A percentile compares a stretch with the other conserved stretches of the same genome.
phyloP scores from a whole-genome alignment of 2,329 filamentous ascomycete species.

The Paraconiothyrium brasiliense region DNA sequence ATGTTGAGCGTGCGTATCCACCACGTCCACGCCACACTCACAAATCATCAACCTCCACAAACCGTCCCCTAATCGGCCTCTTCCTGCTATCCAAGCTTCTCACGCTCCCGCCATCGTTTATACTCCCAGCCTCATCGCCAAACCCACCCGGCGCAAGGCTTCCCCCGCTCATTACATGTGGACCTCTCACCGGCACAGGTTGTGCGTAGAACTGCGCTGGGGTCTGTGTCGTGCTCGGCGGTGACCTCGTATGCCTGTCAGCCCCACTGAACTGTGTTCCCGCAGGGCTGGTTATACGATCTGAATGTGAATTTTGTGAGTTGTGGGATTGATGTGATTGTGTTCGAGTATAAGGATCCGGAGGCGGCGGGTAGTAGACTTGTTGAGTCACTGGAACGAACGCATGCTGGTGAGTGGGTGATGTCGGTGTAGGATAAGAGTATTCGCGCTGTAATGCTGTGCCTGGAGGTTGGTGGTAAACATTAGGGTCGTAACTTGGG shows the following conservation, averaged over 20 bases:
- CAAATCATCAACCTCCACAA: constrained; percentile 30
- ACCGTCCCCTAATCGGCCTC: constrained; percentile 29
- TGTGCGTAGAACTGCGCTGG: constrained; percentile 49
- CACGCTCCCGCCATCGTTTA: constrained; percentile 13
- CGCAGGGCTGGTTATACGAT: constrained; percentile 27
- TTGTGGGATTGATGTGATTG: constrained; percentile 24
- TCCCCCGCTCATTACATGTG: constrained; percentile 19
- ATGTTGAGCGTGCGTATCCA: background rate
- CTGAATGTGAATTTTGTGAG: constrained; percentile 18
- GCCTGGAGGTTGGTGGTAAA: constrained; percentile 29
- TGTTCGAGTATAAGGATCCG: constrained; percentile 26
- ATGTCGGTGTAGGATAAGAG: constrained; percentile 34
- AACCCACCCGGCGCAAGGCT: background rate
- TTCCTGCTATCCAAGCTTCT: constrained; percentile 27
- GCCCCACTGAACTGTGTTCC: constrained; percentile 30
- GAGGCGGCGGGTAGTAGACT: constrained; percentile 42
- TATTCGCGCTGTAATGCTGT: constrained; percentile 32
- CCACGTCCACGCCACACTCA: background rate
- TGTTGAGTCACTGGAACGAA: constrained; percentile 21
- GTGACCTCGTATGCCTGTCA: constrained; percentile 17
- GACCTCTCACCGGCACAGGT: constrained; percentile 26
- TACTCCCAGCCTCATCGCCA: constrained; percentile 11
- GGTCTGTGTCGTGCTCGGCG: constrained; percentile 37
- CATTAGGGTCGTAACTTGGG: constrained; percentile 34
- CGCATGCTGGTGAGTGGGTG: constrained; percentile 24